These are phyloP conservation scores for Oryza rufipogon DNA, from an alignment of 176 grass and related monocot genomes.

Conservation along the genomic window DNA sequence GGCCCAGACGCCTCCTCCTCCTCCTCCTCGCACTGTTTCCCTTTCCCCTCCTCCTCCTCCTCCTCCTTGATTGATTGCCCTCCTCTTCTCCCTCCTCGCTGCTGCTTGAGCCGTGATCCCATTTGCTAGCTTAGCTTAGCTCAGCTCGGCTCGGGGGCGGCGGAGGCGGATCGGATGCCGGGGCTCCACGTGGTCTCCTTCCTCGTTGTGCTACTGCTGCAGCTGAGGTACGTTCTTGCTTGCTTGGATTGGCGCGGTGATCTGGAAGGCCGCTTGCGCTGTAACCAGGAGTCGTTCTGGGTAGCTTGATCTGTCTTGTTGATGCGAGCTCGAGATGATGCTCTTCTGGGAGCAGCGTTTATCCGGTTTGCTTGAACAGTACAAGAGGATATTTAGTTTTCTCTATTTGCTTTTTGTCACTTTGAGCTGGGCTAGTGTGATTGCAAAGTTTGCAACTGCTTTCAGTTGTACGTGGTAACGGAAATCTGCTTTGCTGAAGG, in stretches of 20 bases:
- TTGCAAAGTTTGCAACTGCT: neutral
- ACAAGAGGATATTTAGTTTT: neutral
- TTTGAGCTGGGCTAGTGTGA: neutral
- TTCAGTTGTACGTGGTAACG: neutral
- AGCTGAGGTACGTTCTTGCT: conserved; percentile 21
- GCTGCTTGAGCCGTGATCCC: conserved; percentile 20
- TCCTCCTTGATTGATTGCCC: neutral
- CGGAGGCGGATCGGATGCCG: conserved; percentile 17
- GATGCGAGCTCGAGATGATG: too few relatives aligned
- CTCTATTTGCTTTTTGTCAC: too few relatives aligned
- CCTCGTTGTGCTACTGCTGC: neutral
- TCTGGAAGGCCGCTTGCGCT: neutral
- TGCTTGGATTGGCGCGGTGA: neutral
- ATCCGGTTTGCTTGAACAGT: neutral
- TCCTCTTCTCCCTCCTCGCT: neutral
- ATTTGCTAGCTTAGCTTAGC: neutral
- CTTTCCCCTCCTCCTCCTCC: neutral
- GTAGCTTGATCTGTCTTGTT: neutral
- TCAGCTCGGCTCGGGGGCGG: neutral
- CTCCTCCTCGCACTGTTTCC: neutral
- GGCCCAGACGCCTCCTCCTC: conserved; percentile 6
- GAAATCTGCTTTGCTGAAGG: neutral
- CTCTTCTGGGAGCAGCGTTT: neutral
- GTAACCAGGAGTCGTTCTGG: neutral
- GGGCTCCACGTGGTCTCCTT: conserved; percentile 6